Evolutionary conservation across 257 asterid genomes (phyloP).

Genomic region (Solanum rostratum): DNA sequence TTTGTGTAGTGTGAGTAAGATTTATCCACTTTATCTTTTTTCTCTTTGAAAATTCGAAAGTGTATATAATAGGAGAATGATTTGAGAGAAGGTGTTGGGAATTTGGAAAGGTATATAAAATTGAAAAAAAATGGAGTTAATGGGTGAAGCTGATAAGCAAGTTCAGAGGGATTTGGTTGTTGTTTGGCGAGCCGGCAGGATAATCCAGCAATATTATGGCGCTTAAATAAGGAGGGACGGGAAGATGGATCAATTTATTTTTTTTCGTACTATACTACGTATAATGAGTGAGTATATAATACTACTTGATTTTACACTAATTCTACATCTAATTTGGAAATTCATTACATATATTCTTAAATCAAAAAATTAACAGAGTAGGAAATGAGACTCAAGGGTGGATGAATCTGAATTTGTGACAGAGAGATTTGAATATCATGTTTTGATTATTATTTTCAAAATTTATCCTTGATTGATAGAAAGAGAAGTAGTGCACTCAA

Average conservation of each 20-base stretch:
- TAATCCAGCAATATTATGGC: background rate
- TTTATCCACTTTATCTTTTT: background rate
- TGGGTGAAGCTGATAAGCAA: background rate
- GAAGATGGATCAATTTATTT: background rate
- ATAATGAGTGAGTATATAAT: background rate
- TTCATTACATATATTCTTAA: background rate
- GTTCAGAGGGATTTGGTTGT: background rate
- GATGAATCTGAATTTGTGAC: background rate
- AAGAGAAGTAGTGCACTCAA: no score
- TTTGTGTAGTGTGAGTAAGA: background rate
- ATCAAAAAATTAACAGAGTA: background rate
- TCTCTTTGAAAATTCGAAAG: background rate
- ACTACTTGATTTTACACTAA: background rate
- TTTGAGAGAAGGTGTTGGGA: background rate
- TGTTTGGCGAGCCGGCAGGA: background rate
- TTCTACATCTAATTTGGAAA: background rate
- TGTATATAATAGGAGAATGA: background rate
- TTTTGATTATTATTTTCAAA: background rate
- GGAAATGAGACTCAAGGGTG: background rate
- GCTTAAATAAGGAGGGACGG: background rate
- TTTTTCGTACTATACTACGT: background rate
- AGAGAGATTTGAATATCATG: background rate
- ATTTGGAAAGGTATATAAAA: background rate
- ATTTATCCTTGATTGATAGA: no score
- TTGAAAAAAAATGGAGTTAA: background rate